Conservation (phyloP, 1,284 basidiomycete genomes). For the Trametes polyzona region DNA sequence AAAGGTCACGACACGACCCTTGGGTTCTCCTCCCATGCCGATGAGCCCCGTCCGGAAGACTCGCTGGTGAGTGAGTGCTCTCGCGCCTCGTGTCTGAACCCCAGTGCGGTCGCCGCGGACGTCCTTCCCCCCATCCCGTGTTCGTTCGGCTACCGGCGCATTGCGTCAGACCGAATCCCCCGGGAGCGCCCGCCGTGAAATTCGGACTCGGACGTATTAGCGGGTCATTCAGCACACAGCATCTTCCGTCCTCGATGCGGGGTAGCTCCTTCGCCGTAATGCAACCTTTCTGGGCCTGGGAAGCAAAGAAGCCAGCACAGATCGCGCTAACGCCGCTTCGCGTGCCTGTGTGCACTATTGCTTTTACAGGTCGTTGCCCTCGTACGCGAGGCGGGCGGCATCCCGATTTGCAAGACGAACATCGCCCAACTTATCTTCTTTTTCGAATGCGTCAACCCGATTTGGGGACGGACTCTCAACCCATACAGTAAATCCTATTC, state of each 20-base stretch:
- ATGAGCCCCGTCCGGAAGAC: constrained; percentile 59
- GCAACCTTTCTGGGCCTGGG: background rate
- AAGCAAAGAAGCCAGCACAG: background rate
- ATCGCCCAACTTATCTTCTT: constrained; percentile 83
- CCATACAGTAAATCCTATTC: constrained; percentile 70
- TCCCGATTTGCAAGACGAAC: constrained; percentile 77
- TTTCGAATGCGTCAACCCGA: constrained; percentile 86
- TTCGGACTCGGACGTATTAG: background rate
- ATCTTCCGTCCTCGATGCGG: background rate
- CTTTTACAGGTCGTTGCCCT: constrained; percentile 44
- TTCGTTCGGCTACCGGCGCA: background rate
- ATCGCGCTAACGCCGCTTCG: background rate
- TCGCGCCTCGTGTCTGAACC: background rate
- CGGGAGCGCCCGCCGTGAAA: background rate
- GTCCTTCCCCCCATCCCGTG: background rate
- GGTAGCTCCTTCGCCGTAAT: background rate
- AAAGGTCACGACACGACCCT: constrained; percentile 69
- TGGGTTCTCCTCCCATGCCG: constrained; percentile 73
- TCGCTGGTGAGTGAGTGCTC: constrained; percentile 53
- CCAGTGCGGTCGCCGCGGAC: background rate
- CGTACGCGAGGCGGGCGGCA: constrained; percentile 53
- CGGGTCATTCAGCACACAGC: background rate
- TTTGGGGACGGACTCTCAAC: constrained; percentile 78
- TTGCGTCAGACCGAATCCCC: constrained; percentile 7
- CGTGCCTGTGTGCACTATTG: background rate